Evolutionary conservation across 208 protist species (phyloP).

Genomic region (Acanthamoeba polyphaga): DNA sequence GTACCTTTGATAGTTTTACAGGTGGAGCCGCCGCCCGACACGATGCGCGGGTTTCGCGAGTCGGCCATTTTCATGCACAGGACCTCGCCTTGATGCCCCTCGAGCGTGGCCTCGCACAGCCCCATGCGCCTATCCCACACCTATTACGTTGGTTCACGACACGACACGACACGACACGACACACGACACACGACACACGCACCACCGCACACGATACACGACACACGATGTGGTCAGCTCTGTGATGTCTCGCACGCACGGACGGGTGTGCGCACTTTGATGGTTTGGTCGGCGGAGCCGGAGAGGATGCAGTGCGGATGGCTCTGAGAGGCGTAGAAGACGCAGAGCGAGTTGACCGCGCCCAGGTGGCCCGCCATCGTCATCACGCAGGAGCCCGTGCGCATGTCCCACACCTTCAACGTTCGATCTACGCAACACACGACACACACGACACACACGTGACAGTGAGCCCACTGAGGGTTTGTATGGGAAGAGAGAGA

Average conservation of each 20-base stretch:
- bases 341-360: slow-evolving; percentile 45
- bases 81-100: slow-evolving; percentile 48
- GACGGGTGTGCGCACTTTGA: neutral
- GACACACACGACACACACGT: neutral
- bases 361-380: slow-evolving; percentile 47
- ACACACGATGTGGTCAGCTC: no score
- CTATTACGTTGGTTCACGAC: neutral
- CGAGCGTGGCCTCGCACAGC: neutral
- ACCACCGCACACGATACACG: no score
- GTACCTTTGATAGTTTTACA: slow-evolving; percentile 63
- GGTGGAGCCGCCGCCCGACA: slow-evolving; percentile 49
- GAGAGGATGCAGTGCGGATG: slow-evolving; percentile 8
- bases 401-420: slow-evolving; percentile 60
- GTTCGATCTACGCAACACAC: neutral
- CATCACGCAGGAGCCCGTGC: slow-evolving; percentile 38
- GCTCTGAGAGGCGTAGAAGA: neutral
- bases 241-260: neutral
- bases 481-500: neutral
- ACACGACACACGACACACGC: no score
- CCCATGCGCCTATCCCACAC: slow-evolving; percentile 42
- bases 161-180: no score
- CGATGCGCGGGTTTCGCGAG: slow-evolving; percentile 17
- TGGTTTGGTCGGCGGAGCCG: slow-evolving; percentile 57
- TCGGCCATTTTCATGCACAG: slow-evolving; percentile 56
- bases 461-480: neutral